Conservation (phyloP, 2,329 filamentous ascomycete species). For the Pyricularia pennisetigena region DNA sequence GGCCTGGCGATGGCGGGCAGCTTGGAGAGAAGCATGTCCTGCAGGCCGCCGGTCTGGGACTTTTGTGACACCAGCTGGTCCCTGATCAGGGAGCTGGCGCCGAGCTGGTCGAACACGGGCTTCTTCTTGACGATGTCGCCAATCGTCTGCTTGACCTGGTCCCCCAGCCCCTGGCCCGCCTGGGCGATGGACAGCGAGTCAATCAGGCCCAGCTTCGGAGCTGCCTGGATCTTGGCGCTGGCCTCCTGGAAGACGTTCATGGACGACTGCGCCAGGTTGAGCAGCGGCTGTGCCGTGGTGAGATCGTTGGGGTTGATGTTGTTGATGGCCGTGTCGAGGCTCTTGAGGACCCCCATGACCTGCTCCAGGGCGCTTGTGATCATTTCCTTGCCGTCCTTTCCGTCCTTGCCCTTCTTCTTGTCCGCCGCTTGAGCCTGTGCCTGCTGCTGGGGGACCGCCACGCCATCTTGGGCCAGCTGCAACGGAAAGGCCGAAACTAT, state of each 20-base stretch:
- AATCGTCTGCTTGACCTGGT: conserved; percentile 13
- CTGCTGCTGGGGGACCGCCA: background rate
- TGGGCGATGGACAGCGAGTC: conserved; percentile 14
- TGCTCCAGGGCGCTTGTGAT: background rate
- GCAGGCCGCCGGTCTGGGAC: conserved; percentile 20
- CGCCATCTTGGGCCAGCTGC: background rate
- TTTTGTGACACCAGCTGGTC: conserved; percentile 15
- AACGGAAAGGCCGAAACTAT: background rate
- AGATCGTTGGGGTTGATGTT: background rate
- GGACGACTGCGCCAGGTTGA: background rate
- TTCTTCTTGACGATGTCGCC: conserved; percentile 15
- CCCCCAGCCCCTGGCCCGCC: conserved; percentile 12
- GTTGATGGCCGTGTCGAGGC: background rate
- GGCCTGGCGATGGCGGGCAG: conserved; percentile 16
- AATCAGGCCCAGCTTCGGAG: conserved; percentile 12
- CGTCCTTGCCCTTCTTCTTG: background rate
- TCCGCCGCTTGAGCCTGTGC: background rate
- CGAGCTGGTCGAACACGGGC: conserved; percentile 16
- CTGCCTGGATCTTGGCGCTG: conserved; percentile 17
- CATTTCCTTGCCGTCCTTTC: background rate
- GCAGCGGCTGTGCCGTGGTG: background rate
- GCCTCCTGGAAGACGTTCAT: conserved; percentile 11
- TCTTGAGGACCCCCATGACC: background rate
- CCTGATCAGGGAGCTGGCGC: conserved; percentile 14
- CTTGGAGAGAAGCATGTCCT: conserved; percentile 16